Conservation (phyloP, 2,329 filamentous ascomycete species). For the Penicillium fuscoglaucum region DNA sequence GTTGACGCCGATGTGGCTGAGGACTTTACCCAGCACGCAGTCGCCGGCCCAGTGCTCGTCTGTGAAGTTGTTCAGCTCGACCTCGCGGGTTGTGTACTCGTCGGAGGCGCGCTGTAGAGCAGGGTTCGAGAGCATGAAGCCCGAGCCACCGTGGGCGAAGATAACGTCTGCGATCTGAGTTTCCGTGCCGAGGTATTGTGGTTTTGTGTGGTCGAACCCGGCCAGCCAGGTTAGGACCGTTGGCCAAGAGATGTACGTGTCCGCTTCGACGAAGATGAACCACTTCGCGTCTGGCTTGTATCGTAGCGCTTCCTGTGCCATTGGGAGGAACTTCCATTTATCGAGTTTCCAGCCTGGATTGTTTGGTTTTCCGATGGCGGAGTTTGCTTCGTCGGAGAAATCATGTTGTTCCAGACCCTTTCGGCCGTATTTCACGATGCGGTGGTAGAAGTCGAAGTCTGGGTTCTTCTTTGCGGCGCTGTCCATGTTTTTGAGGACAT, state of each 20-base stretch:
- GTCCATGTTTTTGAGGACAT: slow-evolving; percentile 51
- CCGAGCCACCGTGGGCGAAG: slow-evolving; percentile 56
- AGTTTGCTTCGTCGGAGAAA: slow-evolving; percentile 41
- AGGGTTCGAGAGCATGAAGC: slow-evolving; percentile 53
- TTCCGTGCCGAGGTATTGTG: slow-evolving; percentile 56
- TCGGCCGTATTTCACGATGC: slow-evolving; percentile 46
- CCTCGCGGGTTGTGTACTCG: slow-evolving; percentile 44
- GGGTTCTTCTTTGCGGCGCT: slow-evolving; percentile 39
- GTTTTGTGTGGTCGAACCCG: slow-evolving; percentile 50
- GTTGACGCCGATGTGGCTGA: slow-evolving; percentile 49
- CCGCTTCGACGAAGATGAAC: slow-evolving; percentile 61
- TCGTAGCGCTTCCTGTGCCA: slow-evolving; percentile 52
- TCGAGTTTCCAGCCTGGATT: slow-evolving; percentile 55
- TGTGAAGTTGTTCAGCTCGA: slow-evolving; percentile 49
- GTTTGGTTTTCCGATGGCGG: slow-evolving; percentile 45
- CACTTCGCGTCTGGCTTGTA: slow-evolving; percentile 53
- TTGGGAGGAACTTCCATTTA: slow-evolving; percentile 60
- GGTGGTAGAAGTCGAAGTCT: slow-evolving; percentile 56
- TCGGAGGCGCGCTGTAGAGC: slow-evolving; percentile 49
- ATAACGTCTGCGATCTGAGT: slow-evolving; percentile 53
- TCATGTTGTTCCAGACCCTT: slow-evolving; percentile 43
- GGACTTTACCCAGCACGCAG: slow-evolving; percentile 51
- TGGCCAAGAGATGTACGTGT: slow-evolving; percentile 58
- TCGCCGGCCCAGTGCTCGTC: slow-evolving; percentile 52
- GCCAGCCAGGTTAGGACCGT: slow-evolving; percentile 56